Conservation (phyloP, 164 flowering plant species). For the Berberis thunbergii region DNA sequence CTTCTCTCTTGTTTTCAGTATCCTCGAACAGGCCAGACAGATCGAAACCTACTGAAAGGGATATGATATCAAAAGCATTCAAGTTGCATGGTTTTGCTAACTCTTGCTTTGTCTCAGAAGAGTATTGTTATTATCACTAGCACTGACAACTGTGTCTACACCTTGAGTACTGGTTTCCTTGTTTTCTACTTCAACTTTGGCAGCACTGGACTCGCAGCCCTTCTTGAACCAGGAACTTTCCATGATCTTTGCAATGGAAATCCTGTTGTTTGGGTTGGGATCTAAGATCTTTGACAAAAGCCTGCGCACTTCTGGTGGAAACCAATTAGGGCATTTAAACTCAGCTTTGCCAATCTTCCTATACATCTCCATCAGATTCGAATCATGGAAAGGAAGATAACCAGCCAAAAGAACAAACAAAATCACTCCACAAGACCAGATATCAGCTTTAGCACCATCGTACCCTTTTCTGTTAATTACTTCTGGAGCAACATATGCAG, state of each 20-base stretch:
- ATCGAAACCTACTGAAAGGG: constrained; percentile 70
- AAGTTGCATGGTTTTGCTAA: constrained; percentile 24
- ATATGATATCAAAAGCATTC: constrained; percentile 84
- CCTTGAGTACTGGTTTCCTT: constrained; percentile 11
- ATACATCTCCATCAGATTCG: constrained; percentile 82
- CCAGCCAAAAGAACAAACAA: constrained; percentile 67
- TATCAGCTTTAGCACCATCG: constrained; percentile 75
- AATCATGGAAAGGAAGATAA: constrained; percentile 73
- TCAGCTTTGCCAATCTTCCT: constrained; percentile 67
- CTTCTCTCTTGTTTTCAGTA: constrained; percentile 25
- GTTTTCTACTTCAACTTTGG: constrained; percentile 14
- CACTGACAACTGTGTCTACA: constrained; percentile 12
- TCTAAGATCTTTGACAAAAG: constrained; percentile 49
- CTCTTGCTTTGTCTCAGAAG: constrained; percentile 26
- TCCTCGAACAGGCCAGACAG: constrained; percentile 64
- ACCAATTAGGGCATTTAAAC: constrained; percentile 63
- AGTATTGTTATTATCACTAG: constrained; percentile 7
- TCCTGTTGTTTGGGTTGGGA: constrained; percentile 56
- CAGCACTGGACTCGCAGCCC: constrained; percentile 20
- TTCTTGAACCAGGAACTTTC: constrained; percentile 61
- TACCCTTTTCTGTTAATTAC: constrained; percentile 68
- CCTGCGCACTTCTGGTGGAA: constrained; percentile 47
- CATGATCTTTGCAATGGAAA: constrained; percentile 53
- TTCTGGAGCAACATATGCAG: constrained; percentile 86
- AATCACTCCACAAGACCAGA: constrained; percentile 87